A percentile compares a stretch with the other conserved stretches of the same genome.
These are phyloP conservation scores for Fraxinus xanthoxyloides DNA, from an alignment of 305 asterid species.

Conservation along the genomic window DNA sequence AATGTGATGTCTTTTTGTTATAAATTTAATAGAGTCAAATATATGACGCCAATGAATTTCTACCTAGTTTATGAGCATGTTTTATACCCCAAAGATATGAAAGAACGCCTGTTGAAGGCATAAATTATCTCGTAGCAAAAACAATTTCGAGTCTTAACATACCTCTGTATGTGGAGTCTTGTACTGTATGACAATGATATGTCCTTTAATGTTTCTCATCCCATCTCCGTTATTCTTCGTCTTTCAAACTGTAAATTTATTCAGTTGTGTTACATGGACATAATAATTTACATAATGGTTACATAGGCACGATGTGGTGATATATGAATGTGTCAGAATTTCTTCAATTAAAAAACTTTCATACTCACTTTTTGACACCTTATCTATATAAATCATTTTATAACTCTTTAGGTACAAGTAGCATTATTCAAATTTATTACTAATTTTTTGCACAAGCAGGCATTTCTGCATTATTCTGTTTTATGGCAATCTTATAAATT, in stretches of 20 bases:
- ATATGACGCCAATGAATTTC: background rate
- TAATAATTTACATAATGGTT: too few species aligned
- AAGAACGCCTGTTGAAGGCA: background rate
- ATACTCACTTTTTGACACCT: too few species aligned
- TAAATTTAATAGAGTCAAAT: background rate
- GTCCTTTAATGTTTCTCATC: background rate
- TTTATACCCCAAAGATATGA: background rate
- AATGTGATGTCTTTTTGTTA: background rate
- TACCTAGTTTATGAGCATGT: background rate
- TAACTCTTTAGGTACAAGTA: too few species aligned
- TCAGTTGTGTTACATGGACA: too few species aligned
- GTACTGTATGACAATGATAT: background rate
- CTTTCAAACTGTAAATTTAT: background rate
- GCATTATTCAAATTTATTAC: background rate
- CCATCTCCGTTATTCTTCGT: background rate
- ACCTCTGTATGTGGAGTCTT: background rate
- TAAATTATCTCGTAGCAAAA: background rate
- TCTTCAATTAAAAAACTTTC: too few species aligned
- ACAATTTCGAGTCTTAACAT: background rate
- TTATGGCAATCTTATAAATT: conserved; percentile 1
- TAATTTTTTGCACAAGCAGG: background rate
- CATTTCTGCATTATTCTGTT: background rate
- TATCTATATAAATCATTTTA: too few species aligned
- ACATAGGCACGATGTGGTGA: too few species aligned
- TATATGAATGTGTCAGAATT: too few species aligned